phyloP scores from a whole-genome alignment of 805 yeast genomes.

The Suhomyces sp. region DNA sequence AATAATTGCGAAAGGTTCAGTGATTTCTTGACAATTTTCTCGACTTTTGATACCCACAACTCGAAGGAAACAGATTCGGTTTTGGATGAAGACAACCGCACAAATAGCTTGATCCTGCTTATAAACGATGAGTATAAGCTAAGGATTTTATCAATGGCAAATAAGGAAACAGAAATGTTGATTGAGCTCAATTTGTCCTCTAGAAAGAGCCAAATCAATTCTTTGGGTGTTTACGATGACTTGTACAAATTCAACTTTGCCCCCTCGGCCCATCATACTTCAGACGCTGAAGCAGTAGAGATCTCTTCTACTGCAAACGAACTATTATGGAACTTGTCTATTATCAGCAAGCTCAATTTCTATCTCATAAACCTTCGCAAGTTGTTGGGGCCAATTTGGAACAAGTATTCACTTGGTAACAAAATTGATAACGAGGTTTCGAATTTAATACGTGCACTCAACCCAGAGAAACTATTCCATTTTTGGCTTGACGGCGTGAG shows the following conservation, averaged over 20 bases:
- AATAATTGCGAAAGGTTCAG: slow-evolving; percentile 22
- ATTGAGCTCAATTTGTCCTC: slow-evolving; percentile 10
- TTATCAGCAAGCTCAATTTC: slow-evolving; percentile 21
- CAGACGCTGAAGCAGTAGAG: background rate
- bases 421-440: slow-evolving; percentile 52
- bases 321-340: slow-evolving; percentile 8
- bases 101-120: slow-evolving; percentile 18
- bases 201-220: background rate
- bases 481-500: slow-evolving; percentile 44
- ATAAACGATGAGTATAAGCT: slow-evolving; percentile 38
- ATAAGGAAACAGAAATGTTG: slow-evolving; percentile 22
- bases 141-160: slow-evolving; percentile 27
- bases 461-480: slow-evolving; percentile 39
- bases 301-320: slow-evolving; percentile 1
- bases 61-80: slow-evolving; percentile 2
- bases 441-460: slow-evolving; percentile 44
- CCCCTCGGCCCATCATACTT: background rate
- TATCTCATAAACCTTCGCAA: slow-evolving; percentile 20
- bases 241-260: background rate
- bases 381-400: slow-evolving; percentile 38
- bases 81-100: slow-evolving; percentile 7
- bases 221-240: background rate
- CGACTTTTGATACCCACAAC: slow-evolving; percentile 17
- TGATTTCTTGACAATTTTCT: slow-evolving; percentile 27
- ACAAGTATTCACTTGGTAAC: slow-evolving; percentile 49